Evolutionary conservation across 2,329 filamentous ascomycete species (phyloP).

Genomic region (Calonectria hawksworthii): DNA sequence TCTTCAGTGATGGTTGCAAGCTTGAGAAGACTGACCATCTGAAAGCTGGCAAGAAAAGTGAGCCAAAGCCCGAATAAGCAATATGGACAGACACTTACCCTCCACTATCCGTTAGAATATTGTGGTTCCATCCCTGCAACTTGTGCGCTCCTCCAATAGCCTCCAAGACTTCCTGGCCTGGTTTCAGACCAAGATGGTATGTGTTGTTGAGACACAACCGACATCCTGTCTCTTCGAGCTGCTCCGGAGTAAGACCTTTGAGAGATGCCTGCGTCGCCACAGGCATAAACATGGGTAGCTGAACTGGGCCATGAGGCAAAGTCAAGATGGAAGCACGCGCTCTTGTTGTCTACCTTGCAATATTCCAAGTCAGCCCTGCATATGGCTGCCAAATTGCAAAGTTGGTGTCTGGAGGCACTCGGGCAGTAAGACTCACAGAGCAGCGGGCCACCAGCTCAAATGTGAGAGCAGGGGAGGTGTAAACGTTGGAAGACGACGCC

Average conservation of each 20-base stretch:
- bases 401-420: background rate
- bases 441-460: slow-evolving; percentile 85
- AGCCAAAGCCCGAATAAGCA: background rate
- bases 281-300: slow-evolving; percentile 97
- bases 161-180: slow-evolving; percentile 90
- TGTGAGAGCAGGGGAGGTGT: slow-evolving; percentile 76
- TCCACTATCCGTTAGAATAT: slow-evolving; percentile 88
- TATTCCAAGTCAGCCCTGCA: slow-evolving; percentile 34
- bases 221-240: slow-evolving; percentile 91
- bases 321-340: slow-evolving; percentile 90
- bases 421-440: slow-evolving; percentile 71
- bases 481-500: slow-evolving; percentile 63
- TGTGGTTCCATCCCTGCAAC: slow-evolving; percentile 94
- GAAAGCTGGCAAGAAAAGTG: slow-evolving; percentile 76
- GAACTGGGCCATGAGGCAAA: slow-evolving; percentile 91
- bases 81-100: slow-evolving; percentile 61
- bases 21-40: slow-evolving; percentile 97
- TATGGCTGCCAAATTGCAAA: background rate
- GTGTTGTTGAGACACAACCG: slow-evolving; percentile 97
- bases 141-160: slow-evolving; percentile 93
- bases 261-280: slow-evolving; percentile 97
- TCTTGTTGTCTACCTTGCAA: slow-evolving; percentile 81
- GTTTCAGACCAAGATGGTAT: slow-evolving; percentile 95
- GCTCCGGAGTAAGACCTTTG: slow-evolving; percentile 93
- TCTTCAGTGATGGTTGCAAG: slow-evolving; percentile 95